Evolutionary conservation across 2,329 filamentous ascomycete genomes (phyloP).

Genomic region (Fusarium verticillioides): DNA sequence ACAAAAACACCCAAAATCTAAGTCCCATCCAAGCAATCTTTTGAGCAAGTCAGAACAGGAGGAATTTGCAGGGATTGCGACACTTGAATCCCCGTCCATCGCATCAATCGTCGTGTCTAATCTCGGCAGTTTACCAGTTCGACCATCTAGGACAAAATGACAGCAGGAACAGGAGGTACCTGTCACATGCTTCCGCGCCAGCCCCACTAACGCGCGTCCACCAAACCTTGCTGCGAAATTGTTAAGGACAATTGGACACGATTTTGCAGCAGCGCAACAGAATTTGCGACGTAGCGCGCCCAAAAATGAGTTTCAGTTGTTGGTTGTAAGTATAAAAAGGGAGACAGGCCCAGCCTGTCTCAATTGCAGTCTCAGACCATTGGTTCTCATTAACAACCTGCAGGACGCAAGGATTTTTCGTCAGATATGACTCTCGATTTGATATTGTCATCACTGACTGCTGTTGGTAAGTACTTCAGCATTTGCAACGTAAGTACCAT

Average conservation of each 20-base stretch:
- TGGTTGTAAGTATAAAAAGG: background rate
- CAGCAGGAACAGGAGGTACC: background rate
- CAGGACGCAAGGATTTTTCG: no score
- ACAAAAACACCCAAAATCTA: background rate
- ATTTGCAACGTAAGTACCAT: background rate
- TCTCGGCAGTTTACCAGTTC: background rate
- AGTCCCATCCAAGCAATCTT: fast-evolving
- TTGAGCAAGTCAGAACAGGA: fast-evolving
- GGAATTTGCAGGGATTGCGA: fast-evolving
- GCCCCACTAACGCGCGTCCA: background rate
- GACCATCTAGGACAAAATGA: background rate
- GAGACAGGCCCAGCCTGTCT: background rate
- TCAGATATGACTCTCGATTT: no score
- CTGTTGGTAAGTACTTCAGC: background rate
- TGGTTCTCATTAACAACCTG: no score
- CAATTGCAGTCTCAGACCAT: background rate
- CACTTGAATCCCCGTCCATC: background rate
- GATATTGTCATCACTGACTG: background rate
- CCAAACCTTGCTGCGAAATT: background rate
- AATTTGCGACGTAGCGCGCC: background rate
- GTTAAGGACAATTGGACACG: background rate
- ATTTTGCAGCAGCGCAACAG: background rate
- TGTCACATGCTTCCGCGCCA: background rate
- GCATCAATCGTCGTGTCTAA: fast-evolving
- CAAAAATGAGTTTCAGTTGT: background rate